Evolutionary conservation across 345 rosid genomes (phyloP).

Genomic region (Linum usitatissimum): DNA sequence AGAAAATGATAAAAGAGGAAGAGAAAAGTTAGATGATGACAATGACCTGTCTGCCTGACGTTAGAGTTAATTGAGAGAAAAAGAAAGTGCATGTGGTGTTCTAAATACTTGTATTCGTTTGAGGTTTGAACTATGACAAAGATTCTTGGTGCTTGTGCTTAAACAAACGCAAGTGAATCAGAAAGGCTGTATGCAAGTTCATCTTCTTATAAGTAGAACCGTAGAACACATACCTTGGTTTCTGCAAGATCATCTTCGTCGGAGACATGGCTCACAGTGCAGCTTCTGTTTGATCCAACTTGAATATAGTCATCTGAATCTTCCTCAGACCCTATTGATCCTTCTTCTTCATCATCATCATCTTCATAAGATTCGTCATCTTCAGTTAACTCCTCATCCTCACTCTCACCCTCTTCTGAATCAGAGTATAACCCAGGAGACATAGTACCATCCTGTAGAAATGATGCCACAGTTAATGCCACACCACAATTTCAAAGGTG

Average conservation of each 20-base stretch:
- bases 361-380: constrained; percentile 79
- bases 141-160: neutral
- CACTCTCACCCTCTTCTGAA: constrained; percentile 71
- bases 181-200: constrained; percentile 17
- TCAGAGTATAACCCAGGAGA: constrained; percentile 76
- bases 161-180: neutral
- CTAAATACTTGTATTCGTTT: neutral
- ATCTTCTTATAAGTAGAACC: constrained; percentile 15
- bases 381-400: constrained; percentile 69
- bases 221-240: constrained; percentile 35
- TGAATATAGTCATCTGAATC: constrained; percentile 47
- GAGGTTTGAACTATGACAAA: neutral
- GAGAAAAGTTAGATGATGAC: no score
- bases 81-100: no score
- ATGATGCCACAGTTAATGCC: constrained; percentile 5
- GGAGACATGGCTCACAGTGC: constrained; percentile 35
- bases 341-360: constrained; percentile 29
- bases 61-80: no score
- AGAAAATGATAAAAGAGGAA: neutral
- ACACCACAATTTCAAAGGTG: no score
- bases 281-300: constrained; percentile 37
- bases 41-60: no score
- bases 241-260: constrained; percentile 28
- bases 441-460: constrained; percentile 64
- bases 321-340: constrained; percentile 37